phyloP scores from a whole-genome alignment of 257 asterid species.

The Cynanchum wilfordii region DNA sequence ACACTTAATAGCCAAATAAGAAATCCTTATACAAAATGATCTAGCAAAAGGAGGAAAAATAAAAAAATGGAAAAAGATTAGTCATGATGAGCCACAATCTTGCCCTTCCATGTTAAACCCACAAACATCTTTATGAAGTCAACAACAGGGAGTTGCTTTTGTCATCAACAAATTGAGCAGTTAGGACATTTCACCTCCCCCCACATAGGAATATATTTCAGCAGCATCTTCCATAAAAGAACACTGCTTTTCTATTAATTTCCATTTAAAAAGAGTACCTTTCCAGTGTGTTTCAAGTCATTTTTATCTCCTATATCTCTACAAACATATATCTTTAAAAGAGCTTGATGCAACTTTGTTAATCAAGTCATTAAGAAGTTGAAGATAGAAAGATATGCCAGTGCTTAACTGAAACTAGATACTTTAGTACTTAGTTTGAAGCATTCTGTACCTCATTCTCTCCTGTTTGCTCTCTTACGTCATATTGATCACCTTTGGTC shows the following conservation, averaged over 20 bases:
- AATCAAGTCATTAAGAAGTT: not conserved
- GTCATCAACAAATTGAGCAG: not conserved
- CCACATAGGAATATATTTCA: too few relatives aligned
- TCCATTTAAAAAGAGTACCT: not conserved
- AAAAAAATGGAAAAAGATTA: not conserved
- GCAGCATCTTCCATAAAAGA: not conserved
- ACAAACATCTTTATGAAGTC: not conserved
- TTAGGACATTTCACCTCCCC: not conserved
- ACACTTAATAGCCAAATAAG: not conserved
- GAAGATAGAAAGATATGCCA: not conserved
- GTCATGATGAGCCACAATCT: not conserved
- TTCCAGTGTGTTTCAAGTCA: not conserved
- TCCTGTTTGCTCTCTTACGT: constrained; percentile 70
- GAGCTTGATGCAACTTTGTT: not conserved
- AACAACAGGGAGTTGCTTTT: not conserved
- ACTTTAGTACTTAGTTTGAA: not conserved
- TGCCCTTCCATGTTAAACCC: not conserved
- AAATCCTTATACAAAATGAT: not conserved
- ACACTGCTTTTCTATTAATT: not conserved
- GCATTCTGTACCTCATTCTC: constrained; percentile 68
- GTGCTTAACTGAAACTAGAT: not conserved
- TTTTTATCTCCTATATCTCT: not conserved
- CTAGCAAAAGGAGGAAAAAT: not conserved
- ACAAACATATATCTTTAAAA: not conserved
- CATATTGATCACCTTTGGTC: constrained; percentile 97